Evolutionary conservation across 139 green algal species (phyloP).

Genomic region (Chlorella sp.): DNA sequence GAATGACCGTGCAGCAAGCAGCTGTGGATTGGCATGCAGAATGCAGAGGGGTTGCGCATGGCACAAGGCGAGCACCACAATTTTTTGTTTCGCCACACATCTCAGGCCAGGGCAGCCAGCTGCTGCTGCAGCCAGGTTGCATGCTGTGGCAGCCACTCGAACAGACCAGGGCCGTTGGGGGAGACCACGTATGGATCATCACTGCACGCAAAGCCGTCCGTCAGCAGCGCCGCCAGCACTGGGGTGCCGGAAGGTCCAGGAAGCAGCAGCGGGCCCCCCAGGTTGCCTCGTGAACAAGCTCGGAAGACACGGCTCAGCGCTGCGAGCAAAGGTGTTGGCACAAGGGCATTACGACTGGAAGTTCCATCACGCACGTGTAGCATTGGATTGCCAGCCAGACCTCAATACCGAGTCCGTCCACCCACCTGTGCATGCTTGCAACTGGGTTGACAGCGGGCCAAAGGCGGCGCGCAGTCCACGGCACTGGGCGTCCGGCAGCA

Average conservation of each 20-base stretch:
- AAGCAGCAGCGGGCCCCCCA: constrained; percentile 7
- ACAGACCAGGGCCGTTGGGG: constrained; percentile 14
- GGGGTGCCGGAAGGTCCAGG: neutral
- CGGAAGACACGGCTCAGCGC: constrained; percentile 25
- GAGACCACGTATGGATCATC: neutral
- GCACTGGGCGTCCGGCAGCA: constrained; percentile 21
- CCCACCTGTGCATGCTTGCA: constrained; percentile 17
- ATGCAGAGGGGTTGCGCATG: too few relatives aligned
- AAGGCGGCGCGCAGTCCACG: constrained; percentile 7
- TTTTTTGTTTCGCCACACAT: too few relatives aligned
- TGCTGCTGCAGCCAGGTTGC: constrained; percentile 5
- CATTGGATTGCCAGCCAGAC: too few relatives aligned
- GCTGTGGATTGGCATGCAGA: too few relatives aligned
- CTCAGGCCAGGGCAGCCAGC: neutral
- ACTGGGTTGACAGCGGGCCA: too few relatives aligned
- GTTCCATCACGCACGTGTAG: too few relatives aligned
- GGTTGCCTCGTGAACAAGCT: constrained; percentile 5
- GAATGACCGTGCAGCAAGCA: too few relatives aligned
- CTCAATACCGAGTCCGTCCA: too few relatives aligned
- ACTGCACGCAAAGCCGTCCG: constrained; percentile 18
- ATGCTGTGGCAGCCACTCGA: constrained; percentile 13
- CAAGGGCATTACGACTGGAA: too few relatives aligned
- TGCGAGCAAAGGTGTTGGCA: neutral
- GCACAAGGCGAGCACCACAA: too few relatives aligned
- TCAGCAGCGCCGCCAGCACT: constrained; percentile 12